Base-by-base conservation (phyloP, 192 early-diverging fungal species). In the Linnemannia zychae region DNA sequence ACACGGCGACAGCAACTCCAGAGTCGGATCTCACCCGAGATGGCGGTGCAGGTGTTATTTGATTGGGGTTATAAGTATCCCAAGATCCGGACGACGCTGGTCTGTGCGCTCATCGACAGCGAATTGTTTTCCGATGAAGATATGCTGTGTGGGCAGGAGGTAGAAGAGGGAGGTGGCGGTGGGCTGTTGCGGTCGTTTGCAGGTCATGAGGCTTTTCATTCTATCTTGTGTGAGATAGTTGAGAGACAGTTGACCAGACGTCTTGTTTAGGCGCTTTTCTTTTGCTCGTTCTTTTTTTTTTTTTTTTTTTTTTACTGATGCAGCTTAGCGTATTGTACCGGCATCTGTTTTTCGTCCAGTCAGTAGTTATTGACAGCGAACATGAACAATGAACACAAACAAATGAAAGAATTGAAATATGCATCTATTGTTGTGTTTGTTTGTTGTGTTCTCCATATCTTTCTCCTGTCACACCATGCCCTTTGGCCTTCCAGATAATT, bases 61-160 rank as follows among this genome's bases (percentile, higher is more conserved):
- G 70, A 50, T 33, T 85, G 83, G 83, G 83, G 77, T 0, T 67
- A 76, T 60, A 44, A 70, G 24, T 85, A 79, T 15, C 57, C 74
- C 52, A 75, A 78, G 74, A 72, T 79, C 16, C 68, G 77, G 24
- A n/a, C 16, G 11, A 77, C 50, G 18, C 13, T 85, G 37, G 57
- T 79, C 1, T 47, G 37, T 70, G 74, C 60, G 11, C 15, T 85
- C 13, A 36, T 75, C 22, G 7, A 74, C 12, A 77, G 77, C 52
- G 22, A 65, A 1, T 7, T 33, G 40, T 69, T 71, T 53, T 33
- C 9, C 3, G 40, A 67, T 0, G 65, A 17, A 2, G 57, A 28
- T 63, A 28, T 31, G 24, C 28, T 63, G 11, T n/a, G n/a, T 16
- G 24, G 12, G 24, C 57, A 9, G 4, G 24, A 28, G n/a, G 44